Evolutionary conservation across 1,284 basidiomycete genomes (phyloP).

Genomic region (Rhodotorula sp.): DNA sequence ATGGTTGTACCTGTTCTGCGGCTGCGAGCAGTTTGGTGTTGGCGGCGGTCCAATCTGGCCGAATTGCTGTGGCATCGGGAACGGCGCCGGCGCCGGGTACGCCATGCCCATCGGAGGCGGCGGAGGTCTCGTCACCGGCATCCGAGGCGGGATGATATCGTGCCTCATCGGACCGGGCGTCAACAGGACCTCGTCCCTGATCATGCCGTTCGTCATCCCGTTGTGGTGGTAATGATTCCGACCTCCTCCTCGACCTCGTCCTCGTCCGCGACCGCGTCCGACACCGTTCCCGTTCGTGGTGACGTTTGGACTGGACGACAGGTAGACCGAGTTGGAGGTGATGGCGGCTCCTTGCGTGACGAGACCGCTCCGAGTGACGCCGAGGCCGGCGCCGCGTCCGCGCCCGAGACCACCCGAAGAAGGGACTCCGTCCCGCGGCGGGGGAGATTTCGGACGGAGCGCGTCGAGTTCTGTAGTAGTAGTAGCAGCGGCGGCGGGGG

Average conservation of each 20-base stretch:
- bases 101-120: slow-evolving; percentile 14
- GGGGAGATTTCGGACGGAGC: slow-evolving; percentile 81
- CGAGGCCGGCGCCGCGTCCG: slow-evolving; percentile 44
- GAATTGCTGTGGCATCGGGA: neutral
- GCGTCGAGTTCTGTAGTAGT: slow-evolving; percentile 67
- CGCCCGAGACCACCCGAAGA: slow-evolving; percentile 47
- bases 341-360: neutral
- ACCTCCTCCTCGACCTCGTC: neutral
- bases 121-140: neutral
- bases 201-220: too few relatives aligned
- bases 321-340: neutral
- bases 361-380: slow-evolving; percentile 36
- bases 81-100: neutral
- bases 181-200: neutral
- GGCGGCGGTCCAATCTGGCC: neutral
- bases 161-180: neutral
- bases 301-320: neutral
- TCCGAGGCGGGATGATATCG: neutral
- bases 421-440: slow-evolving; percentile 44
- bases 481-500: neutral
- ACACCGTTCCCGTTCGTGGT: neutral
- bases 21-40: neutral
- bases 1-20: neutral
- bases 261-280: neutral
- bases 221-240: neutral